phyloP scores from a whole-genome alignment of 306 rosid genomes.

The Cucurbita moschata region DNA sequence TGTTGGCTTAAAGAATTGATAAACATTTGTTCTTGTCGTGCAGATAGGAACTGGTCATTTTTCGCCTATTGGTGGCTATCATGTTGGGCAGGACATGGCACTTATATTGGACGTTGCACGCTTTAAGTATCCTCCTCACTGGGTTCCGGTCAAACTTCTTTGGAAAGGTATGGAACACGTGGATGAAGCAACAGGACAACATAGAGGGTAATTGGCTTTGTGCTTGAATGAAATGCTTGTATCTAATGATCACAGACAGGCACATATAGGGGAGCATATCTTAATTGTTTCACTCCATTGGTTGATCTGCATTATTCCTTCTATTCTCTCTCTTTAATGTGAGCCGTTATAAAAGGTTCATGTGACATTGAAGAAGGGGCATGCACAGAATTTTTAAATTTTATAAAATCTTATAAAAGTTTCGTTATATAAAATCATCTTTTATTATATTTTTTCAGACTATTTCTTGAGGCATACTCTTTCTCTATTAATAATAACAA shows the following conservation, averaged over 20 bases:
- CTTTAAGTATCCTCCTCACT: slow-evolving; percentile 96
- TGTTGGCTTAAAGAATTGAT: not conserved
- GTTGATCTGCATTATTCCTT: not conserved
- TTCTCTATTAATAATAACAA: not conserved
- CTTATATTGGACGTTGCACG: slow-evolving; percentile 93
- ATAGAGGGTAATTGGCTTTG: slow-evolving; percentile 48
- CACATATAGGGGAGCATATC: not conserved
- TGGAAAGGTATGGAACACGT: slow-evolving; percentile 82
- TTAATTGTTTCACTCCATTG: not conserved
- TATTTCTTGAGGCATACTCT: not conserved
- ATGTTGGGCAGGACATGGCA: slow-evolving; percentile 68
- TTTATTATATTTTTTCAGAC: not conserved
- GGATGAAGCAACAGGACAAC: slow-evolving; percentile 46
- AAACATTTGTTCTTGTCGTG: slow-evolving; percentile 5
- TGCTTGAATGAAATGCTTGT: not conserved
- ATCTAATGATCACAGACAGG: not conserved
- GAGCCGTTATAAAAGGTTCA: not conserved
- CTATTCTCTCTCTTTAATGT: not conserved
- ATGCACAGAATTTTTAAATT: not conserved
- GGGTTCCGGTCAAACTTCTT: slow-evolving; percentile 68
- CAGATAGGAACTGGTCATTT: slow-evolving; percentile 93
- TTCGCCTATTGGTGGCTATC: slow-evolving; percentile 96
- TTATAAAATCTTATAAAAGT: not conserved
- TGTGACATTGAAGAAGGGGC: not conserved
- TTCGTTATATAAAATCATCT: not conserved